A percentile compares a stretch with the other conserved stretches of the same genome.
phyloP scores from a whole-genome alignment of 257 asterid genomes.

The Echites panduratus region DNA sequence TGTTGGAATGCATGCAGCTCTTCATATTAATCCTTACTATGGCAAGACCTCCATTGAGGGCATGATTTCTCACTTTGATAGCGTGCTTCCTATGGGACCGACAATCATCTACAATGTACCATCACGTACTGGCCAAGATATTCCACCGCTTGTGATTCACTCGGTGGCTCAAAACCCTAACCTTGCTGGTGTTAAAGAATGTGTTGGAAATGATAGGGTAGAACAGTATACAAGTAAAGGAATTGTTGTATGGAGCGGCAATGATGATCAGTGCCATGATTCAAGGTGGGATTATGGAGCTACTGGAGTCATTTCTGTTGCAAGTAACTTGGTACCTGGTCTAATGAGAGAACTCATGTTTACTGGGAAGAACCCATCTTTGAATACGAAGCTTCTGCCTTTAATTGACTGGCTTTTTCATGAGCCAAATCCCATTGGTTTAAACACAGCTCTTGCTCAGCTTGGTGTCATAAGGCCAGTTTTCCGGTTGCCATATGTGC shows the following conservation, averaged over 20 bases:
- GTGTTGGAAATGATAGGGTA: slow-evolving; percentile 66
- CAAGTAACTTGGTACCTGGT: slow-evolving; percentile 81
- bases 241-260: slow-evolving; percentile 78
- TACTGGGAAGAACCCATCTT: slow-evolving; percentile 46
- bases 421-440: slow-evolving; percentile 72
- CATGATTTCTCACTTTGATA: slow-evolving; percentile 59
- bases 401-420: slow-evolving; percentile 60
- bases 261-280: slow-evolving; percentile 78
- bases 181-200: slow-evolving; percentile 81
- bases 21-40: slow-evolving; percentile 84
- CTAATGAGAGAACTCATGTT: slow-evolving; percentile 69
- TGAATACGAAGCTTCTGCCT: slow-evolving; percentile 56
- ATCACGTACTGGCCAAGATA: slow-evolving; percentile 81
- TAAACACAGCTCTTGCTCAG: slow-evolving; percentile 85
- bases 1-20: slow-evolving; percentile 94
- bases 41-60: slow-evolving; percentile 85
- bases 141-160: slow-evolving; percentile 51
- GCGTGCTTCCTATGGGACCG: slow-evolving; percentile 86
- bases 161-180: slow-evolving; percentile 42
- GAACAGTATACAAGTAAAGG: slow-evolving; percentile 52
- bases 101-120: slow-evolving; percentile 84
- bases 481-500: slow-evolving; percentile 72
- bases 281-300: slow-evolving; percentile 79
- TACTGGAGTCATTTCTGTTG: slow-evolving; percentile 66
- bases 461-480: slow-evolving; percentile 82